Evolutionary conservation across 1,284 basidiomycete species (phyloP).

Genomic region (Boletus hoseneyae): DNA sequence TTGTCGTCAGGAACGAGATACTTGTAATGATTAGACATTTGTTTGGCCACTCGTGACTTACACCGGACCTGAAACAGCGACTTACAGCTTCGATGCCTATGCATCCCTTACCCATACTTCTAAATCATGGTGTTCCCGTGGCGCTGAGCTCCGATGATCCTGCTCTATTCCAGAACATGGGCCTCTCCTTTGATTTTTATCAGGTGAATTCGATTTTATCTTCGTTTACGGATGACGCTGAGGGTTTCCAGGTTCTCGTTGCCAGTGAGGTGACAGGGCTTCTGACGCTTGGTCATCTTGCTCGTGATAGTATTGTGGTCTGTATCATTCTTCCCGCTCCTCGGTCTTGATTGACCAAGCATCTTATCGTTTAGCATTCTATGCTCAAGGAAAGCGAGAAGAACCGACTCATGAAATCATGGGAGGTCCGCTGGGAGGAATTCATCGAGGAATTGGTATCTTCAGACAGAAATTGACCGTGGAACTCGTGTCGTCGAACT

Average conservation of each 20-base stretch:
- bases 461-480: constrained; percentile 6
- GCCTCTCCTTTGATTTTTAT: constrained; percentile 69
- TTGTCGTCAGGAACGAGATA: constrained; percentile 55
- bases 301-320: constrained; percentile 63
- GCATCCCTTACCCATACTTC: constrained; percentile 63
- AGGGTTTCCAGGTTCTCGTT: constrained; percentile 44
- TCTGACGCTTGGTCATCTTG: constrained; percentile 55
- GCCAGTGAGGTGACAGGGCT: constrained; percentile 64
- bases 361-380: constrained; percentile 43
- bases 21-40: constrained; percentile 41
- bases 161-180: constrained; percentile 73
- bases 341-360: neutral
- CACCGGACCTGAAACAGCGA: constrained; percentile 32
- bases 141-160: constrained; percentile 74
- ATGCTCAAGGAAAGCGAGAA: constrained; percentile 50
- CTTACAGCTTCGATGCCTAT: constrained; percentile 72
- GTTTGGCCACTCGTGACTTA: neutral
- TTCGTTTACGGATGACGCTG: neutral
- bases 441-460: constrained; percentile 45
- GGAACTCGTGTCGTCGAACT: neutral
- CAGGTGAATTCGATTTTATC: constrained; percentile 40
- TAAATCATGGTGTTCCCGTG: constrained; percentile 69
- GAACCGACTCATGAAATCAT: constrained; percentile 38
- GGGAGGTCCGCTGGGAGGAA: constrained; percentile 52
- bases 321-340: constrained; percentile 11